Percentiles rank a stretch among this genome's conserved stretches.
Evolutionary conservation across 23 red algal genomes (phyloP).

Genomic region (Gracilaria gracilis): DNA sequence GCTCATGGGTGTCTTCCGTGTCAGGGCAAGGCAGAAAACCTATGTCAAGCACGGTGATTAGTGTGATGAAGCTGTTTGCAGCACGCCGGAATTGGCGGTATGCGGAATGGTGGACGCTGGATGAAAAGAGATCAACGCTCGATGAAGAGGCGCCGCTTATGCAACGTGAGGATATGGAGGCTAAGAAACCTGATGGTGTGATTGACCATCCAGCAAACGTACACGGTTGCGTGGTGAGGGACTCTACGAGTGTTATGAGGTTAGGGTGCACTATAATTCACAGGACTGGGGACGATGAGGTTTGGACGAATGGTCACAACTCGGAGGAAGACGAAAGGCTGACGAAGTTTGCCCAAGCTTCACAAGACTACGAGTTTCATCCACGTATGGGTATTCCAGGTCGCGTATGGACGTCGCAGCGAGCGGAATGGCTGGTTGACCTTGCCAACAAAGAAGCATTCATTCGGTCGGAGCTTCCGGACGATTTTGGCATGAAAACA

Average conservation of each 20-base stretch:
- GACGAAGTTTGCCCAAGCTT: slow-evolving; percentile 32
- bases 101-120: slow-evolving; percentile 77
- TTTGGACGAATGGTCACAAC: neutral
- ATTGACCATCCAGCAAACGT: slow-evolving; percentile 60
- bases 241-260: slow-evolving; percentile 61
- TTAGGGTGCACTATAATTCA: slow-evolving; percentile 33
- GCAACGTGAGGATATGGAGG: neutral
- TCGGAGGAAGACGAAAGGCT: slow-evolving; percentile 30
- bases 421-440: slow-evolving; percentile 74
- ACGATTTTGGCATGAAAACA: slow-evolving; percentile 62
- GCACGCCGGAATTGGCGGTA: slow-evolving; percentile 62
- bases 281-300: neutral
- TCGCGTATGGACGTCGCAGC: slow-evolving; percentile 63
- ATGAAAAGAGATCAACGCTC: slow-evolving; percentile 14
- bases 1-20: slow-evolving; percentile 58
- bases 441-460: slow-evolving; percentile 55
- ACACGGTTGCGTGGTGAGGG: slow-evolving; percentile 67
- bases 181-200: slow-evolving; percentile 27
- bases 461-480: slow-evolving; percentile 46
- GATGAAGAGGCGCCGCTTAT: neutral
- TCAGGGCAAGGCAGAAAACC: slow-evolving; percentile 26
- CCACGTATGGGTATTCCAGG: slow-evolving; percentile 74
- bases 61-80: slow-evolving; percentile 79
- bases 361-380: slow-evolving; percentile 56
- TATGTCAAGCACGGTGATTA: slow-evolving; percentile 33